Evolutionary conservation across 352 stramenopile genomes (phyloP).

Genomic region (Phytophthora cryptogea): DNA sequence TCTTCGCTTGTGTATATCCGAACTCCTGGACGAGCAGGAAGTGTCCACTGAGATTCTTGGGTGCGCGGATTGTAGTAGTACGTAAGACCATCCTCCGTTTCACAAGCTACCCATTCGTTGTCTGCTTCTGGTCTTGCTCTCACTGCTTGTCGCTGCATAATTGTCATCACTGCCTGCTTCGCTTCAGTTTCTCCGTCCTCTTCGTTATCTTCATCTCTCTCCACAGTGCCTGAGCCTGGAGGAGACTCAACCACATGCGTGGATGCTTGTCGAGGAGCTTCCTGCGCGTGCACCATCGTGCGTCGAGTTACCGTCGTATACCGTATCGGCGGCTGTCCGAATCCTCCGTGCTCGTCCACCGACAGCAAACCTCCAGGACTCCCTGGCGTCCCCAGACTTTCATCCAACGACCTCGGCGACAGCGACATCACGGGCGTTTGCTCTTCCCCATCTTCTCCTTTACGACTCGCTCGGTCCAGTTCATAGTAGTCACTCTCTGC

Average conservation of each 20-base stretch:
- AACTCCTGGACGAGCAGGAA: constrained; percentile 19
- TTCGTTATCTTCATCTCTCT: constrained; percentile 3
- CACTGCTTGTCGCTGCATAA: constrained; percentile 1
- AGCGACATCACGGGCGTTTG: constrained; percentile 23
- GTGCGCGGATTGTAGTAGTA: constrained; percentile 80
- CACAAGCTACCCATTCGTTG: constrained; percentile 44
- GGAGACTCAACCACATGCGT: constrained; percentile 17
- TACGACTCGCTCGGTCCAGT: constrained; percentile 33
- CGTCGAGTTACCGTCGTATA: constrained; percentile 25
- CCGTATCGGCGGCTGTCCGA: constrained; percentile 12
- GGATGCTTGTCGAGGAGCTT: constrained; percentile 23
- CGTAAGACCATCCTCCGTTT: constrained; percentile 52
- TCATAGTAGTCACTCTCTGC: constrained; percentile 38
- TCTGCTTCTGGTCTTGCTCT: constrained; percentile 11
- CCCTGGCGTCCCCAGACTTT: constrained; percentile 23
- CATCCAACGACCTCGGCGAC: constrained; percentile 31
- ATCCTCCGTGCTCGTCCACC: constrained; percentile 25
- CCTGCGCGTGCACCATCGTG: constrained; percentile 29
- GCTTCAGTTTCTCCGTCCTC: constrained; percentile 10
- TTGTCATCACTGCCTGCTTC: constrained; percentile 3
- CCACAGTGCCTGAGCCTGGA: not conserved
- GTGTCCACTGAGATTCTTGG: constrained; percentile 65
- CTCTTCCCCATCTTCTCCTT: constrained; percentile 28
- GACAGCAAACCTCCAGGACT: constrained; percentile 26
- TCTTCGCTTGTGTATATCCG: constrained; percentile 19